Conservation (phyloP, 2,329 filamentous ascomycete species). For the Ceratocystis ficicola region DNA sequence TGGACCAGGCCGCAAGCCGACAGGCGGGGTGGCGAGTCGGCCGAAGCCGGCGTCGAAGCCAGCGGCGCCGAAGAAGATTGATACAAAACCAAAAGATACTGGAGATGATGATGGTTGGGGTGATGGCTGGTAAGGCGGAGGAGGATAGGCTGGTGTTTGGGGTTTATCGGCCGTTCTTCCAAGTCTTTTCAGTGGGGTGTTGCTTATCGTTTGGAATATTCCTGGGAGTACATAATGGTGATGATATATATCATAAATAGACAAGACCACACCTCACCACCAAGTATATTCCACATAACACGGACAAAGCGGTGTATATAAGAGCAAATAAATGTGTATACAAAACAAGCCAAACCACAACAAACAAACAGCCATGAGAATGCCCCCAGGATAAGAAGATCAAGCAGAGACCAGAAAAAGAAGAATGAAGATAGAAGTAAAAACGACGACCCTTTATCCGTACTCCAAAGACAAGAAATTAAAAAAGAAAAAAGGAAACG, state of each 20-base stretch:
- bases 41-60: slow-evolving; percentile 27
- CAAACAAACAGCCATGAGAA: no score
- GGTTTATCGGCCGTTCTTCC: neutral
- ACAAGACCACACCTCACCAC: no score
- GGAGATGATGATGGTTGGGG: slow-evolving; percentile 54
- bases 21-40: neutral
- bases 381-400: neutral
- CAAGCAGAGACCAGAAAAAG: neutral
- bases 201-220: no score
- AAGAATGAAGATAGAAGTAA: neutral
- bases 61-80: slow-evolving; percentile 49
- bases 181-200: no score
- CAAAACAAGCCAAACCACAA: neutral
- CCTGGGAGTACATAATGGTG: neutral
- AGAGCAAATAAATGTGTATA: neutral
- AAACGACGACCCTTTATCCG: no score
- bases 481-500: no score
- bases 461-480: slow-evolving; percentile 8
- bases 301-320: neutral
- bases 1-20: slow-evolving; percentile 35
- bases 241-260: neutral
- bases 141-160: neutral
- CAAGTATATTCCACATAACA: no score
- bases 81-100: slow-evolving; percentile 51
- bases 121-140: slow-evolving; percentile 45